Base-by-base conservation (phyloP, 306 rosid species). In the Quercus rubra region DNA sequence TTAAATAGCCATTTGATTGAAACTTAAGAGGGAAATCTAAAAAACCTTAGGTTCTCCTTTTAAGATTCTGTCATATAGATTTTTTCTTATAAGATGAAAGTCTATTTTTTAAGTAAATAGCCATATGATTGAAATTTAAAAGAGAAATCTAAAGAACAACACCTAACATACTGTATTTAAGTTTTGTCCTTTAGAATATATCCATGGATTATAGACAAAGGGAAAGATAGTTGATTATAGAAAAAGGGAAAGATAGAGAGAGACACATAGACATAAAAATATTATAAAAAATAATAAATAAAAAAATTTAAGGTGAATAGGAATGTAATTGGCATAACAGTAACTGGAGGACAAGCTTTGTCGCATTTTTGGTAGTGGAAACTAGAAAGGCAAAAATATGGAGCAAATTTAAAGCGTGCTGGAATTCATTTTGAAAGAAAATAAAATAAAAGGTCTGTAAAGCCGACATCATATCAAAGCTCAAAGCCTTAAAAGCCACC, bases 361-460 rank as follows among this genome's bases (percentile, higher is more conserved):
- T 14, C 30, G 19, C 57, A 28, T 70, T 25, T 43, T 83, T 38
- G 46, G 41, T 28, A 52, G 73, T 21, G 43, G 66, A 55, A 41
- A 33, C 5, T 30, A 30, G 66, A 55, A 41, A 52, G 28, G 58
- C 6, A 23, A 1, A 35, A 35, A 23, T 1, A 33, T 62, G 21
- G 6, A 55, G 76, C 76, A 79, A 80, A 5, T 69, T 75, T 46
- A 31, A 58, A 59, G 28, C 77, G 71, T 77, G 75, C 3, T 18
- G 71, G 38, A 70, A 43, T 76, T 21, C 35, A 41, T 70, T 55
- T 51, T 49, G 54, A 13, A 8, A 1, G 2, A 1, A 18, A 35
- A 69, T 6, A 69, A 3, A 23, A 43, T 41, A 31, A 31, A 31
- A 41, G 12, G 49, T 46, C 14, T 10, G 3, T 46, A 46, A 46